Conservation (phyloP, 129 eudicot genomes). For the Pseudognaphalium luteoalbum region DNA sequence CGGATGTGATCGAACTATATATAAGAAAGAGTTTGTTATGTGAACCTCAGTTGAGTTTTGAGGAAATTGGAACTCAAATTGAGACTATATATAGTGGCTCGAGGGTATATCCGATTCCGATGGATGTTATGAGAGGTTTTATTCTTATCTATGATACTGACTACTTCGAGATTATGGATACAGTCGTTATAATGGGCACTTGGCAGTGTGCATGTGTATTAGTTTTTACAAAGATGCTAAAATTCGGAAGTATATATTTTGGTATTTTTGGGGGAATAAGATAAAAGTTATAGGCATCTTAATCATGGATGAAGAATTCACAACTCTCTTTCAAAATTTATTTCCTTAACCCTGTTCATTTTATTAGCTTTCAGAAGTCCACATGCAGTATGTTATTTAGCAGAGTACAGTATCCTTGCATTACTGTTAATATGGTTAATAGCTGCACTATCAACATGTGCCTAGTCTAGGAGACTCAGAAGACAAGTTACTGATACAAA, state of each 20-base stretch:
- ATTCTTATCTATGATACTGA: neutral
- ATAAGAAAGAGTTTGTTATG: neutral
- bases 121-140: conserved; percentile 14
- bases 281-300: conserved; percentile 26
- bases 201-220: conserved; percentile 27
- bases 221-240: conserved; percentile 12
- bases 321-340: conserved; percentile 4
- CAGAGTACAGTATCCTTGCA: neutral
- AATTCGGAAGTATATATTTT: conserved; percentile 15
- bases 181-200: conserved; percentile 8
- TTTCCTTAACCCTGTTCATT: neutral
- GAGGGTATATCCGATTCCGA: conserved; percentile 13
- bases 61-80: conserved; percentile 18
- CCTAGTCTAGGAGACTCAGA: too few species aligned
- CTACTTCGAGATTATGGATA: conserved; percentile 27
- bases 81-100: conserved; percentile 24
- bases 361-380: neutral
- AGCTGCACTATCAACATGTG: too few species aligned
- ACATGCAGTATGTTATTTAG: neutral
- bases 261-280: conserved; percentile 24
- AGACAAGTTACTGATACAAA: too few species aligned
- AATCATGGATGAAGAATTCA: conserved; percentile 15
- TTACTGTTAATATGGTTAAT: too few species aligned
- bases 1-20: neutral
- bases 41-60: conserved; percentile 4